Conservation (phyloP, 2,329 filamentous ascomycete genomes). For the Penicillium sp. region DNA sequence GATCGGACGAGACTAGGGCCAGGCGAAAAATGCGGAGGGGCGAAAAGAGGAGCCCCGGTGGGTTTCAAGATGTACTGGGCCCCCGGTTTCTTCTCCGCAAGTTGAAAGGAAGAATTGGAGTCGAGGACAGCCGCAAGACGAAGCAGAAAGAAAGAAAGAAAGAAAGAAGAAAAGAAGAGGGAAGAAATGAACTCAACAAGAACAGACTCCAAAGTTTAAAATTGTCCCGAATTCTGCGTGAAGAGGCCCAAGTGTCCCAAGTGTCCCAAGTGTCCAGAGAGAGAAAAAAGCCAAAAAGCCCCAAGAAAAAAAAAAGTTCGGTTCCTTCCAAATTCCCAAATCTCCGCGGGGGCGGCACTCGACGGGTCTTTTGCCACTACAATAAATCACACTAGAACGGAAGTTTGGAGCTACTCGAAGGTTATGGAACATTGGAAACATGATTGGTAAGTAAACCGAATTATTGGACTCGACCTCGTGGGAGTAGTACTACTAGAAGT, state of each 20-base stretch:
- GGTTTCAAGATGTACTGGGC: conserved; percentile 7
- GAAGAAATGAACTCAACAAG: background rate
- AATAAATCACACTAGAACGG: no score
- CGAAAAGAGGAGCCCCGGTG: conserved; percentile 15
- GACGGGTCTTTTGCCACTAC: conserved; percentile 3
- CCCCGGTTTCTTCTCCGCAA: conserved; percentile 10
- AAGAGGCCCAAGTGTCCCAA: background rate
- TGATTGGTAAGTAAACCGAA: background rate
- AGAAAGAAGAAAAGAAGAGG: background rate
- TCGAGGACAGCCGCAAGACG: background rate
- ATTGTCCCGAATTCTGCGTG: background rate
- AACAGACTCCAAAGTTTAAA: background rate
- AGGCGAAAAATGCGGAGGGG: conserved; percentile 10
- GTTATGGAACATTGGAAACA: background rate
- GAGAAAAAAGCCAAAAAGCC: background rate
- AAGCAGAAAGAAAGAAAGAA: background rate
- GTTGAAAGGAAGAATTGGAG: background rate
- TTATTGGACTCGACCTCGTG: background rate
- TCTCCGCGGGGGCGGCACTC: background rate
- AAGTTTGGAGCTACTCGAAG: background rate
- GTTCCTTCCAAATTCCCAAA: background rate
- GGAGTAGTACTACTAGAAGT: no score
- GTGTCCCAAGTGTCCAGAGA: background rate
- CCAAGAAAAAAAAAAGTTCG: background rate
- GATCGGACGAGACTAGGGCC: background rate